Conservation (phyloP, 257 asterid genomes). For the Solanum infundibuliforme region DNA sequence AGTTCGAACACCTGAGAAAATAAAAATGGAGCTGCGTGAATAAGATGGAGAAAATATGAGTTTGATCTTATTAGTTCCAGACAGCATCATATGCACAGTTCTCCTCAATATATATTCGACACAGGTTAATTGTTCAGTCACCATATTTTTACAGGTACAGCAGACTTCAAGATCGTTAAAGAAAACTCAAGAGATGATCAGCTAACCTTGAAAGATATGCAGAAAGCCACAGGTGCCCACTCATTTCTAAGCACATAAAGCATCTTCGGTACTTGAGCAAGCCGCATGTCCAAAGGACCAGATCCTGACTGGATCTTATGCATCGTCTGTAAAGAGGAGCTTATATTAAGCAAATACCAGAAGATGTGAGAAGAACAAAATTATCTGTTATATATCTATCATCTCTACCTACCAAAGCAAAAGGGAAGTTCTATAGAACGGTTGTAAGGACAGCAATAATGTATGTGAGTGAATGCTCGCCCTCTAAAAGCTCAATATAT, state of each 20-base stretch:
- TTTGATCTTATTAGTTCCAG: neutral
- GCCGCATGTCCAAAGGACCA: slow-evolving; percentile 92
- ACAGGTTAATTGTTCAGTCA: neutral
- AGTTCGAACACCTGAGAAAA: neutral
- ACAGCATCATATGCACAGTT: neutral
- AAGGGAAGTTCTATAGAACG: neutral
- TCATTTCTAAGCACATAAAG: slow-evolving; percentile 68
- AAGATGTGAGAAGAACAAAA: neutral
- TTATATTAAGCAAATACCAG: neutral
- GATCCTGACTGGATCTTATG: slow-evolving; percentile 88
- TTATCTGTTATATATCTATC: neutral
- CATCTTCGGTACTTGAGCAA: slow-evolving; percentile 92
- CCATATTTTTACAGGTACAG: neutral
- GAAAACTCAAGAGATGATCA: neutral
- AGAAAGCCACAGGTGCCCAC: slow-evolving; percentile 90
- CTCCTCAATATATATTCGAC: neutral
- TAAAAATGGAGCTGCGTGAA: neutral
- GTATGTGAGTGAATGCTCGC: neutral
- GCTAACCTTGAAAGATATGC: slow-evolving; percentile 86
- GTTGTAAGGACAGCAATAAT: neutral
- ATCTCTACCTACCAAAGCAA: neutral
- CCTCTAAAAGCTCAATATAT: neutral
- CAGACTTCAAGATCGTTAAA: neutral
- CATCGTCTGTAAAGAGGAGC: slow-evolving; percentile 27
- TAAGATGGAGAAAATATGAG: neutral